Evolutionary conservation across 768 basidiomycete genomes (phyloP).

Genomic region (Collybia mongolica): DNA sequence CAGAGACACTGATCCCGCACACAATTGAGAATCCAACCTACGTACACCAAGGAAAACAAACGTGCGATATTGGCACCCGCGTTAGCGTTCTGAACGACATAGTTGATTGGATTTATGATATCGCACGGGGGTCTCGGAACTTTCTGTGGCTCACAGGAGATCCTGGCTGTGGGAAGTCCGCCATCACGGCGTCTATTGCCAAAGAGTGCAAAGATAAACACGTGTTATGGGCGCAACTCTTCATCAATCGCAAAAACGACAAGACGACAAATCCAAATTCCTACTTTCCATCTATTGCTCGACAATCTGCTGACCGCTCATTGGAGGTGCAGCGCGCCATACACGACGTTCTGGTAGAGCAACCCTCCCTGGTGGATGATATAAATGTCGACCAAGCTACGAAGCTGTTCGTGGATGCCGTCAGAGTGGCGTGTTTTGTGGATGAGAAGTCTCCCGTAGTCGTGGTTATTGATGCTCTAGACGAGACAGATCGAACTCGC

Average conservation of each 20-base stretch:
- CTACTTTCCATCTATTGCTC: constrained; percentile 17
- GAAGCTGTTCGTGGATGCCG: constrained; percentile 8
- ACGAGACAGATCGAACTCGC: constrained; percentile 8
- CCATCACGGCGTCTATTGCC: constrained; percentile 8
- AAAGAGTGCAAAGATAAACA: constrained; percentile 2
- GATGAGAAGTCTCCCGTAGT: constrained; percentile 11
- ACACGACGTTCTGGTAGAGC: constrained; percentile 2
- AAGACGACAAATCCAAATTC: constrained; percentile 11
- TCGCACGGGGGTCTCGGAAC: background rate
- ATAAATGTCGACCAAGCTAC: constrained; percentile 10
- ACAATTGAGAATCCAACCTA: constrained; percentile 5
- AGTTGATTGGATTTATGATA: constrained; percentile 7
- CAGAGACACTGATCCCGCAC: constrained; percentile 3
- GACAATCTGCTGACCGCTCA: constrained; percentile 8
- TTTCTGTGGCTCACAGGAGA: constrained; percentile 9
- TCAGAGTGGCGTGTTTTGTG: constrained; percentile 3
- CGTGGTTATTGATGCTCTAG: constrained; percentile 16
- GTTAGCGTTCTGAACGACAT: constrained; percentile 10
- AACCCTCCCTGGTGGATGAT: constrained; percentile 5
- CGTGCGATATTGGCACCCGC: constrained; percentile 16
- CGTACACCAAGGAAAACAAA: constrained; percentile 12
- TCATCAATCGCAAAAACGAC: constrained; percentile 14
- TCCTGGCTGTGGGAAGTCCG: constrained; percentile 10
- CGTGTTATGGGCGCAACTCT: constrained; percentile 15
- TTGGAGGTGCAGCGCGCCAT: background rate